Evolutionary conservation across 768 basidiomycete species (phyloP).

Genomic region (Kwoniella botswanensis): DNA sequence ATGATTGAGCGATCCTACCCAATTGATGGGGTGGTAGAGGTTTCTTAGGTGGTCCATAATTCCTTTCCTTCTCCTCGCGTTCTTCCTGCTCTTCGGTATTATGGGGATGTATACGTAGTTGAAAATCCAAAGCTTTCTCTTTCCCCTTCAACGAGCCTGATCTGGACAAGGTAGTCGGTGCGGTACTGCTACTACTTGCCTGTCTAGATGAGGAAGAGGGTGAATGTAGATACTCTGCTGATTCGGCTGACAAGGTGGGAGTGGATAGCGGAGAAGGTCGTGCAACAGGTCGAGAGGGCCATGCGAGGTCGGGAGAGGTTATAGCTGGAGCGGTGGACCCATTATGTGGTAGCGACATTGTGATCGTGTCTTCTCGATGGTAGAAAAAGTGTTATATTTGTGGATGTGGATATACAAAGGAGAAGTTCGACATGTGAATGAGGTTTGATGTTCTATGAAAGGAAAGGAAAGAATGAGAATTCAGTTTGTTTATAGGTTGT

Average conservation of each 20-base stretch:
- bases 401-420: not conserved
- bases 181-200: slow-evolving; percentile 15
- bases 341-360: slow-evolving; percentile 19
- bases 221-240: not conserved
- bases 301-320: slow-evolving; percentile 46
- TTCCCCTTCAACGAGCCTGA: slow-evolving; percentile 24
- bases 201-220: slow-evolving; percentile 13
- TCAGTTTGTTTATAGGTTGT: not conserved
- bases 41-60: slow-evolving; percentile 45
- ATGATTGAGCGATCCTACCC: slow-evolving; percentile 51
- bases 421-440: not conserved
- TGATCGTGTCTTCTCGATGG: not conserved
- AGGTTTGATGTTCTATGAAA: not conserved
- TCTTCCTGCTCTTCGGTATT: slow-evolving; percentile 8
- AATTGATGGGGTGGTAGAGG: slow-evolving; percentile 46
- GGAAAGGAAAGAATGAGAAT: not conserved
- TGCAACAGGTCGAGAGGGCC: slow-evolving; percentile 38
- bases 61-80: slow-evolving; percentile 12
- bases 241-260: slow-evolving; percentile 14
- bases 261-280: slow-evolving; percentile 35
- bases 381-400: not conserved
- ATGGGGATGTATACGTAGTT: slow-evolving; percentile 11
- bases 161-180: not conserved
- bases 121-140: slow-evolving; percentile 18
- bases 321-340: slow-evolving; percentile 48